Conservation (phyloP, 2,329 filamentous ascomycete species). For the Apiospora arundinis region DNA sequence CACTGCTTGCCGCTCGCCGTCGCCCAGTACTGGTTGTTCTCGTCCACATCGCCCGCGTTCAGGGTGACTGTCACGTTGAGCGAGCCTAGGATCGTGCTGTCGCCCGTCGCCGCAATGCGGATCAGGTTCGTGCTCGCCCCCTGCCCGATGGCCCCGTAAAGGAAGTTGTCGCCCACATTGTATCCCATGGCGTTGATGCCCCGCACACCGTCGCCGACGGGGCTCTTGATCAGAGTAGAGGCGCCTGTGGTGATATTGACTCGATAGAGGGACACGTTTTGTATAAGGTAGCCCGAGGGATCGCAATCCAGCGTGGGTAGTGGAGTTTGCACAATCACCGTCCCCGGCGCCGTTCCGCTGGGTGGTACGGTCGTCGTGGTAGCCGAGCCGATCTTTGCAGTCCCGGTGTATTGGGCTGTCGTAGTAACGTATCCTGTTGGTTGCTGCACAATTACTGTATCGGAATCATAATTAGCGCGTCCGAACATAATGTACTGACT, state of each 20-base stretch:
- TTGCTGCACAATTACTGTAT: background rate
- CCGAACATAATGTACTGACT: background rate
- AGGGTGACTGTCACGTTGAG: background rate
- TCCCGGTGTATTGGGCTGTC: background rate
- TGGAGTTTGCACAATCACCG: constrained; percentile 11
- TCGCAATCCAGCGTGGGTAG: constrained; percentile 25
- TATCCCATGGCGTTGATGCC: constrained; percentile 36
- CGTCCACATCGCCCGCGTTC: constrained; percentile 35
- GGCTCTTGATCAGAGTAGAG: constrained; percentile 6
- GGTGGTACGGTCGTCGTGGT: background rate
- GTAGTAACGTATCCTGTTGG: constrained; percentile 9
- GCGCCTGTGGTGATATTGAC: constrained; percentile 29
- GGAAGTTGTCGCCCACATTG: constrained; percentile 34
- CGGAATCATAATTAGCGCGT: background rate
- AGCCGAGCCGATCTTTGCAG: background rate
- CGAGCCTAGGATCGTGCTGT: constrained; percentile 21
- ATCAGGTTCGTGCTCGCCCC: constrained; percentile 24
- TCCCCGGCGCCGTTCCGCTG: background rate
- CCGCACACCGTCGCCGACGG: constrained; percentile 25
- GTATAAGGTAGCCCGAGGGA: constrained; percentile 30
- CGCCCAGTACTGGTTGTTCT: constrained; percentile 29
- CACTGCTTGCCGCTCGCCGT: constrained; percentile 26
- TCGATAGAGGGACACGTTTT: constrained; percentile 26
- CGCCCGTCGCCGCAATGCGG: constrained; percentile 32
- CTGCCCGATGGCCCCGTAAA: constrained; percentile 29